A percentile compares a stretch with the other conserved stretches of the same genome.
These are phyloP conservation scores for Cryptosporidium viatorum DNA, from an alignment of 169 alveolate genomes.

Conservation along the genomic window DNA sequence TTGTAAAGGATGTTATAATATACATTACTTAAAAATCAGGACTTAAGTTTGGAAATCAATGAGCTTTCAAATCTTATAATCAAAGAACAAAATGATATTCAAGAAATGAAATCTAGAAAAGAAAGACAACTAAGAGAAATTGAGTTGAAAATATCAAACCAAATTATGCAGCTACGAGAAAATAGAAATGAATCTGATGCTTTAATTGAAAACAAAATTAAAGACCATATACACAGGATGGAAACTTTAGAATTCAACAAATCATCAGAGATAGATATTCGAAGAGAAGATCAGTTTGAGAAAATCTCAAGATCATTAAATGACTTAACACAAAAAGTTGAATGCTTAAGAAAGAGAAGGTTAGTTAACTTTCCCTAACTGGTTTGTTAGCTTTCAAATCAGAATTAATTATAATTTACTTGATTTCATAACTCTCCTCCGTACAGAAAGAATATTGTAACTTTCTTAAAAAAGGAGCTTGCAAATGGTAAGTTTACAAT, in stretches of 20 bases:
- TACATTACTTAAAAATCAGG: neutral
- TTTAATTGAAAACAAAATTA: constrained; percentile 9
- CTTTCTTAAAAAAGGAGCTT: neutral
- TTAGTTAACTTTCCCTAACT: neutral
- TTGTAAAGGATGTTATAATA: neutral
- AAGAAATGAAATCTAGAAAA: constrained; percentile 6
- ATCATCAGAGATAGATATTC: constrained; percentile 29
- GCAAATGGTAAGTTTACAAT: constrained; percentile 15
- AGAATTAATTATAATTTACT: no score
- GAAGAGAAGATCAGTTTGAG: constrained; percentile 52
- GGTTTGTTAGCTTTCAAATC: neutral
- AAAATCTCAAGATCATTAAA: constrained; percentile 49
- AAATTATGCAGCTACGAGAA: constrained; percentile 26
- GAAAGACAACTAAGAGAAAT: neutral
- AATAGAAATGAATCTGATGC: neutral
- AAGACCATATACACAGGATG: constrained; percentile 16
- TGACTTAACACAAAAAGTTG: constrained; percentile 54
- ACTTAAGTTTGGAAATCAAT: constrained; percentile 7
- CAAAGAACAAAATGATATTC: neutral
- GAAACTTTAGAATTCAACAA: constrained; percentile 18
- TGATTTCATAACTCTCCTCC: neutral
- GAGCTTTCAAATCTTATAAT: neutral
- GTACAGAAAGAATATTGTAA: constrained; percentile 17
- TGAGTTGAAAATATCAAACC: constrained; percentile 22
- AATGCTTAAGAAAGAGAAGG: constrained; percentile 49